These are phyloP conservation scores for Musa troglodytarum DNA, from an alignment of 176 grass and related monocot genomes.

Conservation along the genomic window DNA sequence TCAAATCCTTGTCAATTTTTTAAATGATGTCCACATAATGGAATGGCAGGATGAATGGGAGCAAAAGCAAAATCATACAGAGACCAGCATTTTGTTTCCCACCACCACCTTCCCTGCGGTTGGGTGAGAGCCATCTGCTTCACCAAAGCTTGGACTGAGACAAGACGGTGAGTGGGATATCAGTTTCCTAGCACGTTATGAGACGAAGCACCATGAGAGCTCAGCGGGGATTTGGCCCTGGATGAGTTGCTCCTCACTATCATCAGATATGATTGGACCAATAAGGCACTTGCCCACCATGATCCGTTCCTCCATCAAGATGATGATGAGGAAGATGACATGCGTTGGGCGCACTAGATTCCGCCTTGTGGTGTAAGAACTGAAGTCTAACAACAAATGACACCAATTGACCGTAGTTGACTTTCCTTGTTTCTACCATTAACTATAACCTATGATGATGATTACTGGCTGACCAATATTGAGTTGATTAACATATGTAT, in stretches of 20 bases:
- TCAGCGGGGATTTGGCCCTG: background rate
- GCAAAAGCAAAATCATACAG: background rate
- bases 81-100: conserved; percentile 4
- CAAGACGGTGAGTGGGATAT: background rate
- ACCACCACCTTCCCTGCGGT: background rate
- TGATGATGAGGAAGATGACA: background rate
- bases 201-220: conserved; percentile 2
- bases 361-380: background rate
- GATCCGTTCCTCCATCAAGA: background rate
- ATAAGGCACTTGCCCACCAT: background rate
- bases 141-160: background rate
- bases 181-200: background rate
- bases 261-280: background rate
- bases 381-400: background rate
- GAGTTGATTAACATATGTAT: no score
- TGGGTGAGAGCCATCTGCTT: background rate
- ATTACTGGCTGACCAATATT: no score
- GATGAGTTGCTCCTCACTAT: conserved; percentile 5
- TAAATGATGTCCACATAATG: background rate
- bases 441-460: no score
- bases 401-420: background rate
- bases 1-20: conserved; percentile 3
- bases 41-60: conserved; percentile 5
- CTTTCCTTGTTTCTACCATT: background rate
- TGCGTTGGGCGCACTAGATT: background rate